A percentile compares a stretch with the other conserved stretches of the same genome.
phyloP scores from a whole-genome alignment of 2,329 filamentous ascomycete species.

The Paraconiothyrium sp. region DNA sequence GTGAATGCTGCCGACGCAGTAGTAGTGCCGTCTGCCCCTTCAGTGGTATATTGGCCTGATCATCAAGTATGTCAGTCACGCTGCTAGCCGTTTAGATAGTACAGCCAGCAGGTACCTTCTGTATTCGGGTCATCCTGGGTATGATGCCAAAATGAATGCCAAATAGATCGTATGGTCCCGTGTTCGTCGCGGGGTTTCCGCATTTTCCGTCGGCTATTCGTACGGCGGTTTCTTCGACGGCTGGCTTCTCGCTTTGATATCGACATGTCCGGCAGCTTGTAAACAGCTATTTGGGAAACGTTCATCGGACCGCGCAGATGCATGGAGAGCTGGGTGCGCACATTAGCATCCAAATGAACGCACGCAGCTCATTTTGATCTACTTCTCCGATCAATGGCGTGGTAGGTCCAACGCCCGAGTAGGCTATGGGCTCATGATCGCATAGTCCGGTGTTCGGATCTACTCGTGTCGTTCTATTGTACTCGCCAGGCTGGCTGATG shows the following conservation, averaged over 20 bases:
- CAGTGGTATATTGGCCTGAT: background rate
- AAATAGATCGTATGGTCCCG: constrained; percentile 8
- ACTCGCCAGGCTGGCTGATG: constrained; percentile 68
- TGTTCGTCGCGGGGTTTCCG: background rate
- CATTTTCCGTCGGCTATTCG: background rate
- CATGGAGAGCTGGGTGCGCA: constrained; percentile 68
- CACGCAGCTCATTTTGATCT: constrained; percentile 42
- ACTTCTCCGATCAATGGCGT: constrained; percentile 77
- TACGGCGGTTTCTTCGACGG: background rate
- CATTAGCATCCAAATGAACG: constrained; percentile 11
- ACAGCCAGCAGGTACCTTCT: constrained; percentile 6
- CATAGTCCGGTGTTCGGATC: constrained; percentile 65
- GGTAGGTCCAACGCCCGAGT: constrained; percentile 68
- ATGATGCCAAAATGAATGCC: constrained; percentile 13
- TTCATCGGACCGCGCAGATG: constrained; percentile 76
- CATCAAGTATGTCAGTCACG: background rate
- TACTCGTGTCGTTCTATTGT: constrained; percentile 72
- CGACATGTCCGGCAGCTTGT: constrained; percentile 57
- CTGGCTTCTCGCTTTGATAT: constrained; percentile 13
- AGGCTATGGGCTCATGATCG: constrained; percentile 60
- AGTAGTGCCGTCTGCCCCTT: background rate
- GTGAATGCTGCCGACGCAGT: background rate
- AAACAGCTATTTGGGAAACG: constrained; percentile 74
- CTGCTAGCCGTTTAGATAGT: background rate
- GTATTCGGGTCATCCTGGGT: constrained; percentile 2